Base-by-base conservation (phyloP, 2,329 filamentous ascomycete genomes). In the Paecilomyces sp. region DNA sequence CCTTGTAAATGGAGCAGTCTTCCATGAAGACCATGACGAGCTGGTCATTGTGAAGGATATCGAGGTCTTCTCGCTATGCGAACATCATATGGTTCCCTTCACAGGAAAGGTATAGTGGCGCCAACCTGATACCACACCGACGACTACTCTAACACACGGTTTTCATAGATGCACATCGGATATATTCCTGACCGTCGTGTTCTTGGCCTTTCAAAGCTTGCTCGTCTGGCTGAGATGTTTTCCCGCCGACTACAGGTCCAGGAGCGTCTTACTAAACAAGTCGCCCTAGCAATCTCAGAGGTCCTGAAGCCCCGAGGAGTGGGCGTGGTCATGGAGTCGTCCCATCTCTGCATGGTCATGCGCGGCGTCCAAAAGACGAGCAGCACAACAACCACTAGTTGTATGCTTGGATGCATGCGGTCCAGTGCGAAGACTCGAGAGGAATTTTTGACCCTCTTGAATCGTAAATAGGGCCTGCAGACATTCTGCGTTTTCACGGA, bases 301-400 rank as follows among this genome's bases (percentile, higher is more conserved):
- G 88, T 97, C 12, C 82, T 99, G 55, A 89, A 95, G 73, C 94
- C 94, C 1, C 91, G 95, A 72, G 94, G 94, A 54, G 93, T 99
- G 1, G 93, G 91, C 22, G 94, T 99, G 2, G 93, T 99, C 61
- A 96, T 99, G 88, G 94, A 99, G 72, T 95, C 91, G 13, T 92
- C 87, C 70, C 94, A 99, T 77, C 80, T 97, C 54, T 99, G 94
- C 81, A 99, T 97, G 93, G 92, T 96, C 15, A 97, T 97, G 92
- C 86, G 94, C 54, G 94, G 94, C n/a, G 93, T 99, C 9, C 86
- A 97, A 73, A 97, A 99, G 82, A 92, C 91, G 0, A 85, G 83
- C 50, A 88, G 90, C 56, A 89, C 85, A 18, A 97, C 94, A 6
- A 94, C 95, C 41, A 99, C 94, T 18, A 97, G 92, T 79, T 97